A percentile compares a stretch with the other conserved stretches of the same genome.
These are phyloP conservation scores for Fusarium sp. DNA, from an alignment of 2,329 filamentous ascomycete genomes.

Conservation along the genomic window DNA sequence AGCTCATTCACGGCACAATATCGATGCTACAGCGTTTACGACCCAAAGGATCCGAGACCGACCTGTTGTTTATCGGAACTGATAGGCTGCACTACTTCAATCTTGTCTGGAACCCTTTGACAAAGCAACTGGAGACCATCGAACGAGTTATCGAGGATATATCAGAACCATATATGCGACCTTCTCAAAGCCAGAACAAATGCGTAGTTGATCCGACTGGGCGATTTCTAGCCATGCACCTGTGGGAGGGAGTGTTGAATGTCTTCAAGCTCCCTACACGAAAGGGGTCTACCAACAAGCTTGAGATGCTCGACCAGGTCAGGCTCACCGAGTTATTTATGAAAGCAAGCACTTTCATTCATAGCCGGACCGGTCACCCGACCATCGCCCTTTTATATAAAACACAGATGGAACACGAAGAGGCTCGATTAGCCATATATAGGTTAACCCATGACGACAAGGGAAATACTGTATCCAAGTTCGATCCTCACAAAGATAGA, in stretches of 20 bases:
- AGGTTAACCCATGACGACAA: conserved; percentile 68
- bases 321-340: conserved; percentile 70
- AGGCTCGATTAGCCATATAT: conserved; percentile 69
- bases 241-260: conserved; percentile 70
- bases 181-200: conserved; percentile 84
- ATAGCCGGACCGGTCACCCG: conserved; percentile 68
- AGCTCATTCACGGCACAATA: conserved; percentile 84
- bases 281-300: conserved; percentile 56
- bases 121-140: conserved; percentile 61
- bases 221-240: conserved; percentile 65
- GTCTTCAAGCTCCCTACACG: conserved; percentile 62
- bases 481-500: conserved; percentile 66
- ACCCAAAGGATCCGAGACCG: conserved; percentile 77
- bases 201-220: conserved; percentile 87
- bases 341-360: conserved; percentile 67
- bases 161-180: conserved; percentile 72
- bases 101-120: conserved; percentile 78
- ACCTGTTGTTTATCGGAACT: conserved; percentile 93
- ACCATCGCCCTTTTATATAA: conserved; percentile 70
- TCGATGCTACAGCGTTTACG: conserved; percentile 85
- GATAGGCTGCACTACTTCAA: conserved; percentile 93
- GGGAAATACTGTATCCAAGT: conserved; percentile 63
- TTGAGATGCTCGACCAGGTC: conserved; percentile 65
- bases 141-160: conserved; percentile 64
- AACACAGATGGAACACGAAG: conserved; percentile 61